A percentile compares a stretch with the other conserved stretches of the same genome.
Conservation (phyloP, 805 yeast genomes). For the Schwanniomyces polymorphus region DNA sequence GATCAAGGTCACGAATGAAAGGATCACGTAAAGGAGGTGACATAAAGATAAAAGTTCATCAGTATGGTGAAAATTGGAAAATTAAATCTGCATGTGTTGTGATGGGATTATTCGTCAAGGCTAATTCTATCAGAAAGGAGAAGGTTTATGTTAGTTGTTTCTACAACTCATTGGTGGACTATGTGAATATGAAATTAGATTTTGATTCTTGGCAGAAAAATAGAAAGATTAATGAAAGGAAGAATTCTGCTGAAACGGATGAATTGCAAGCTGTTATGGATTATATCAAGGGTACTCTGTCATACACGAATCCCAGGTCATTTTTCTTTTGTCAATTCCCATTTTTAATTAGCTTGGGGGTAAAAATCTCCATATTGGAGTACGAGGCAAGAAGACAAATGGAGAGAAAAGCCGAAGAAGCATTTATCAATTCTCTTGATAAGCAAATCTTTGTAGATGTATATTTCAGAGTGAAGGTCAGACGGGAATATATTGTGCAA, state of each 20-base stretch:
- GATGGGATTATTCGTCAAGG: conserved; percentile 53
- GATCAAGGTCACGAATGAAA: conserved; percentile 8
- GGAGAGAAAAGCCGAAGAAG: conserved; percentile 88
- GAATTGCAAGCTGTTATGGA: conserved; percentile 45
- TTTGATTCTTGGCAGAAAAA: conserved; percentile 79
- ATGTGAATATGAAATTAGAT: conserved; percentile 71
- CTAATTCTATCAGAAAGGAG: conserved; percentile 42
- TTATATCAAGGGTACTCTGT: conserved; percentile 45
- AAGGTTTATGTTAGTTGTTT: conserved; percentile 44
- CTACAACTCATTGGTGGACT: conserved; percentile 83
- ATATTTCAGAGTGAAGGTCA: conserved; percentile 63
- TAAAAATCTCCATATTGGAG: conserved; percentile 77
- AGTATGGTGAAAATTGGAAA: conserved; percentile 84
- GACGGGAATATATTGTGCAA: conserved; percentile 63
- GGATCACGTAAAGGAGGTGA: conserved; percentile 11
- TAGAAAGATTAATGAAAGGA: conserved; percentile 15
- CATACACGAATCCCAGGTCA: conserved; percentile 19
- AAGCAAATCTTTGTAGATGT: conserved; percentile 63
- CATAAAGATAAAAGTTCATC: conserved; percentile 47
- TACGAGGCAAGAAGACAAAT: conserved; percentile 78
- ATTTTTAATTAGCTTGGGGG: conserved; percentile 75
- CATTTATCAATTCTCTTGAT: conserved; percentile 74
- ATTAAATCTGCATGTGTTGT: conserved; percentile 64
- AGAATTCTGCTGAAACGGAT: conserved; percentile 13
- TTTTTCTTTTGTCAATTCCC: conserved; percentile 83